Evolutionary conservation across 2,329 filamentous ascomycete genomes (phyloP).

Genomic region (Monosporascus sp.): DNA sequence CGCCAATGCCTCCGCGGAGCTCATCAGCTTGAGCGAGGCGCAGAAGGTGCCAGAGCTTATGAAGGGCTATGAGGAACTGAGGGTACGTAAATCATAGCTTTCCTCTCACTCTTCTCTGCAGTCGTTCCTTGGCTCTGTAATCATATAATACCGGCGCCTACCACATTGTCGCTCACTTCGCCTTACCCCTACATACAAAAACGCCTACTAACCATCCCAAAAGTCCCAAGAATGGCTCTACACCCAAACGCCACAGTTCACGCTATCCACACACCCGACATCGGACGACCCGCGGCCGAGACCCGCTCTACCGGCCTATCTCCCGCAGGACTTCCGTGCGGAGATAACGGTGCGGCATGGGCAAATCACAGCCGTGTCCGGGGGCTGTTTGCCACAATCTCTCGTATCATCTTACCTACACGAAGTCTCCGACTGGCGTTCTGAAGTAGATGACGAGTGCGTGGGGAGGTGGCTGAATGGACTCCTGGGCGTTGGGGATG

Average conservation of each 20-base stretch:
- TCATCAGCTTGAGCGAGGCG: slow-evolving; percentile 43
- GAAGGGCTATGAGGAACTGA: slow-evolving; percentile 58
- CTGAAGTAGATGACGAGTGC: slow-evolving; percentile 6
- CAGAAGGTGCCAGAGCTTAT: slow-evolving; percentile 47
- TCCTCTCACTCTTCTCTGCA: slow-evolving; percentile 22
- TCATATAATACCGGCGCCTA: not conserved
- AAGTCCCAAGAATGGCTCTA: slow-evolving; percentile 71
- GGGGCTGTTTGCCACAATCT: slow-evolving; percentile 1
- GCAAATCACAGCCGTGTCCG: slow-evolving; percentile 22
- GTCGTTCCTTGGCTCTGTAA: not conserved
- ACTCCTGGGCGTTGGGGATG: slow-evolving; percentile 14
- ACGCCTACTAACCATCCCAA: not conserved
- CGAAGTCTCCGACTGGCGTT: slow-evolving; percentile 22
- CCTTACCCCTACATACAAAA: not conserved
- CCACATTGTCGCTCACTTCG: not conserved
- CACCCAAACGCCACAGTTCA: slow-evolving; percentile 80
- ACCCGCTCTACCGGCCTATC: slow-evolving; percentile 40
- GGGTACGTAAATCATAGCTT: slow-evolving; percentile 34
- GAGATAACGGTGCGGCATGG: slow-evolving; percentile 35
- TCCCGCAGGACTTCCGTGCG: slow-evolving; percentile 36
- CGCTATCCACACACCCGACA: slow-evolving; percentile 57
- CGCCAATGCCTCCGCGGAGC: slow-evolving; percentile 22
- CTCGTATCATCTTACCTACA: slow-evolving; percentile 17
- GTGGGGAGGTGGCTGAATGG: slow-evolving; percentile 23
- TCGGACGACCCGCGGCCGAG: slow-evolving; percentile 53